Percentiles rank a stretch among this genome's conserved stretches.
Evolutionary conservation across 2,329 filamentous ascomycete species (phyloP).

Genomic region (Dactylellina parvicollis): DNA sequence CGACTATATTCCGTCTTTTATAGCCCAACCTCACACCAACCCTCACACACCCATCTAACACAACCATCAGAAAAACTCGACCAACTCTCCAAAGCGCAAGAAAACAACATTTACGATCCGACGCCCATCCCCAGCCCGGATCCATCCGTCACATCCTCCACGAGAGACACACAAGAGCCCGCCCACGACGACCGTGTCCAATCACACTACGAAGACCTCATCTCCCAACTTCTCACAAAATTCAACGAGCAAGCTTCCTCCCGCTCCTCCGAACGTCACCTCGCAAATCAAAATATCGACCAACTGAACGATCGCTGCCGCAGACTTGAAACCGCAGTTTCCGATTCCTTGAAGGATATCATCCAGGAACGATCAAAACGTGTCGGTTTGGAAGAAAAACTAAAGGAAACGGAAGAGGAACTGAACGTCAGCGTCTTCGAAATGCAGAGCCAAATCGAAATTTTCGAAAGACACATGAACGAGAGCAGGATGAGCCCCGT

Average conservation of each 20-base stretch:
- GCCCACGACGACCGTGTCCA: constrained; percentile 44
- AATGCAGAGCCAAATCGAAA: constrained; percentile 49
- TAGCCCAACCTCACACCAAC: neutral
- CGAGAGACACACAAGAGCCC: constrained; percentile 25
- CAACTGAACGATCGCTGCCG: constrained; percentile 48
- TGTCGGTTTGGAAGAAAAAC: constrained; percentile 40
- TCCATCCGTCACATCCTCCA: constrained; percentile 39
- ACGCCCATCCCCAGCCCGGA: constrained; percentile 50
- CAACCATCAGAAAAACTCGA: constrained; percentile 40
- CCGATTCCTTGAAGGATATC: constrained; percentile 46
- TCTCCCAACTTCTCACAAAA: constrained; percentile 40
- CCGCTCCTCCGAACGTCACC: constrained; percentile 38
- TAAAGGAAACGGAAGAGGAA: constrained; percentile 52
- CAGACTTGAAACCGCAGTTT: constrained; percentile 49
- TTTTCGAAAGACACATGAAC: constrained; percentile 49
- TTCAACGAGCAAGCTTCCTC: constrained; percentile 39
- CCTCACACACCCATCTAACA: neutral
- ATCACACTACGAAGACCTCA: constrained; percentile 47
- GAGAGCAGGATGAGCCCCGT: constrained; percentile 48
- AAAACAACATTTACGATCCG: constrained; percentile 18
- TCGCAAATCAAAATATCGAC: constrained; percentile 47
- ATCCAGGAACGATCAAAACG: constrained; percentile 33
- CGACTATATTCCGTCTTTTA: neutral
- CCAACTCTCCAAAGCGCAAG: constrained; percentile 32
- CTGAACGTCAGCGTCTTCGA: constrained; percentile 53